phyloP scores from a whole-genome alignment of 2,329 filamentous ascomycete species.

The Aspergillus latus region DNA sequence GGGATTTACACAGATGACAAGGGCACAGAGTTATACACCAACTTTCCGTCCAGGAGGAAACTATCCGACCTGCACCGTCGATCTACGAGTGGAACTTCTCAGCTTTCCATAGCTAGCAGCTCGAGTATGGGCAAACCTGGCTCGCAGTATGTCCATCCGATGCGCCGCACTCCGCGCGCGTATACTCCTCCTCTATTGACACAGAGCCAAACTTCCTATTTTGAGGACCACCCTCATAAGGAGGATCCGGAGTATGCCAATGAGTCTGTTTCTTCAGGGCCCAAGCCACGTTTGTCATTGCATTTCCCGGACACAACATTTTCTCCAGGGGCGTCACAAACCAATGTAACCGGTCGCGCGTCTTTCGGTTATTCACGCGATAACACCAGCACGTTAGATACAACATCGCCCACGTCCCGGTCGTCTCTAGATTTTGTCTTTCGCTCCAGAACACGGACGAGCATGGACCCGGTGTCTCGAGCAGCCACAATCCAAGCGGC shows the following conservation, averaged over 20 bases:
- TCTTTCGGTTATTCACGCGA: constrained; percentile 51
- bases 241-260: constrained; percentile 46
- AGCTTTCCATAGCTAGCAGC: constrained; percentile 49
- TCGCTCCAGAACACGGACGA: constrained; percentile 50
- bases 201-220: constrained; percentile 50
- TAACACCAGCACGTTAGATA: constrained; percentile 46
- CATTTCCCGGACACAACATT: constrained; percentile 43
- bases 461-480: constrained; percentile 54
- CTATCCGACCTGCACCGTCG: constrained; percentile 49
- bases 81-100: constrained; percentile 56
- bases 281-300: constrained; percentile 35
- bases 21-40: constrained; percentile 30
- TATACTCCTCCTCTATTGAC: constrained; percentile 55
- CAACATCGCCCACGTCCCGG: constrained; percentile 53
- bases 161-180: constrained; percentile 56
- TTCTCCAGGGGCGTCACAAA: constrained; percentile 53
- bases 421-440: constrained; percentile 59
- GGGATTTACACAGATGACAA: constrained; percentile 50
- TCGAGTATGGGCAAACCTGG: constrained; percentile 51
- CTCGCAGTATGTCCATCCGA: constrained; percentile 55
- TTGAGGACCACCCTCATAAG: constrained; percentile 47
- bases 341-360: constrained; percentile 52
- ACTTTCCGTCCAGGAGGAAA: constrained; percentile 38
- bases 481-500: constrained; percentile 58
- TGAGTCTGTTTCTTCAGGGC: constrained; percentile 31